Evolutionary conservation across 1,284 basidiomycete genomes (phyloP).

Genomic region (Cystobasidium sp.): DNA sequence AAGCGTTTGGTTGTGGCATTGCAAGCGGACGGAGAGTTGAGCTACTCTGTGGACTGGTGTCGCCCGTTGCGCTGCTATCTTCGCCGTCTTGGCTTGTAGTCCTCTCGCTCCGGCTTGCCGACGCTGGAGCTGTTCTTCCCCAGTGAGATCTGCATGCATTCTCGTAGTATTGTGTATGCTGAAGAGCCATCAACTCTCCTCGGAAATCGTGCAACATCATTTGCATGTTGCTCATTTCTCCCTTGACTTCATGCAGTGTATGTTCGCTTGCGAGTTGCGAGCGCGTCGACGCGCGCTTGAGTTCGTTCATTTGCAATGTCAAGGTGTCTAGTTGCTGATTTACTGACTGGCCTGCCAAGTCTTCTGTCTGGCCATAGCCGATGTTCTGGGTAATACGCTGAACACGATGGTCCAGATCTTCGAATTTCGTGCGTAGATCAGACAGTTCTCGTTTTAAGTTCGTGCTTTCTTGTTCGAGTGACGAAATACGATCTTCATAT

Average conservation of each 20-base stretch:
- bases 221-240: slow-evolving; percentile 33
- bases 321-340: slow-evolving; percentile 19
- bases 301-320: slow-evolving; percentile 26
- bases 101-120: neutral
- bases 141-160: slow-evolving; percentile 18
- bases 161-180: slow-evolving; percentile 39
- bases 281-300: neutral
- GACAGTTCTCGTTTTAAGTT: slow-evolving; percentile 5
- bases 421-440: slow-evolving; percentile 3
- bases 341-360: neutral
- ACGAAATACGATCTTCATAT: neutral
- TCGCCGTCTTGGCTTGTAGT: neutral
- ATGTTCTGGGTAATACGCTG: slow-evolving; percentile 1
- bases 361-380: neutral
- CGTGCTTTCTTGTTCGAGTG: slow-evolving; percentile 22
- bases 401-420: slow-evolving; percentile 21
- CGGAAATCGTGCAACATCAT: slow-evolving; percentile 36
- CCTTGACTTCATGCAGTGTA: slow-evolving; percentile 15
- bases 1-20: neutral
- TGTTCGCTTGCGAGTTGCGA: slow-evolving; percentile 8
- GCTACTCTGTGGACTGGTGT: neutral
- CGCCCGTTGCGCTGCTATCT: neutral
- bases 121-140: slow-evolving; percentile 4
- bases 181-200: slow-evolving; percentile 40
- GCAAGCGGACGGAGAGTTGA: neutral